A percentile compares a stretch with the other conserved stretches of the same genome.
phyloP scores from a whole-genome alignment of 2,329 filamentous ascomycete genomes.

The Penicillium thymicola region DNA sequence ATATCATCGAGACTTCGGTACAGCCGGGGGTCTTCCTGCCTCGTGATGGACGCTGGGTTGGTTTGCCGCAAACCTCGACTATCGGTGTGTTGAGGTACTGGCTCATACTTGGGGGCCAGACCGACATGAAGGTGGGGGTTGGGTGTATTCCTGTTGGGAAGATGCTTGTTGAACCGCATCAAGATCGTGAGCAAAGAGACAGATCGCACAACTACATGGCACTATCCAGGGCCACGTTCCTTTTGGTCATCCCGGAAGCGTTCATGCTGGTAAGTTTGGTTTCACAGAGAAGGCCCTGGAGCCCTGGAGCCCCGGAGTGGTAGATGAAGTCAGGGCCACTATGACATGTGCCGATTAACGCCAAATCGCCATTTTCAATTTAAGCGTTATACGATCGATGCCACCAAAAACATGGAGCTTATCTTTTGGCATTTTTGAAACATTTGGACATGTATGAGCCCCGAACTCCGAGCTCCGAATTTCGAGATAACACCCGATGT shows the following conservation, averaged over 20 bases:
- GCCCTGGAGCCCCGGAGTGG: not conserved
- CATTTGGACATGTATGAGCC: not conserved
- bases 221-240: not conserved
- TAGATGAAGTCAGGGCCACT: not conserved
- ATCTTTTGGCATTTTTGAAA: not conserved
- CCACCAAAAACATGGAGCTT: not conserved
- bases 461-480: slow-evolving; percentile 4
- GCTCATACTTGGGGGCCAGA: not conserved
- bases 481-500: not conserved
- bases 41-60: not conserved
- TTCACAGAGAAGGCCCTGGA: not conserved
- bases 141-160: not conserved
- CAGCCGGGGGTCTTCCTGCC: not conserved
- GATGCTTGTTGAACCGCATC: not conserved
- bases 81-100: not conserved
- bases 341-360: not conserved
- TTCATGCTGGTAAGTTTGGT: not conserved
- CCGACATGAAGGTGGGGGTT: not conserved
- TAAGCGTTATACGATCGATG: not conserved
- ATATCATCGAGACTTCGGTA: not conserved
- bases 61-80: not conserved
- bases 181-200: not conserved
- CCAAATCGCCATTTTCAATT: not conserved
- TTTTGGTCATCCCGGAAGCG: not conserved
- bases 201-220: not conserved